Conservation (phyloP, 169 alveolate genomes). For the Sarcocystis neurona region DNA sequence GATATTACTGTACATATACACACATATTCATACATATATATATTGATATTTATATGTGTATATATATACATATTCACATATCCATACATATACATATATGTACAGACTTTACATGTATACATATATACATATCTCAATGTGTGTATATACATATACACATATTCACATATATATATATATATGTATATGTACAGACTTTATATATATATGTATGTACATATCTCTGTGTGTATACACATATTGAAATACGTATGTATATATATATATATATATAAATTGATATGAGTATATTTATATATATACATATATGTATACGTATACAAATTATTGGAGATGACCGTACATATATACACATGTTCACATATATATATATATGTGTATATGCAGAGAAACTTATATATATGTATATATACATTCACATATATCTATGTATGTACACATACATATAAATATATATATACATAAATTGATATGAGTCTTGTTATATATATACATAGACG, state of each 20-base stretch:
- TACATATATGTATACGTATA: neutral
- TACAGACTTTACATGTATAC: neutral
- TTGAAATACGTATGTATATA: slow-evolving; percentile 50
- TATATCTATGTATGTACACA: too few species aligned
- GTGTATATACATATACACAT: slow-evolving; percentile 43
- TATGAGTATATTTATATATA: neutral
- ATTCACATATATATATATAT: neutral
- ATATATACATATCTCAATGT: neutral
- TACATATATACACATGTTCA: too few species aligned
- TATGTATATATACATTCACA: too few species aligned
- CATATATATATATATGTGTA: neutral
- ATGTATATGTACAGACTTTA: neutral
- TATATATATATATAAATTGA: neutral
- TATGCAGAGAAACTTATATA: too few species aligned
- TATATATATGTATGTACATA: neutral
- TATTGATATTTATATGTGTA: neutral
- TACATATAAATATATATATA: too few species aligned
- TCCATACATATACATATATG: neutral
- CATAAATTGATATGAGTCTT: too few species aligned
- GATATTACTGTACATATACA: neutral
- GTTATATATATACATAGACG: too few species aligned
- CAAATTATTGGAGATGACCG: too few species aligned
- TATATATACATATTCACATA: neutral
- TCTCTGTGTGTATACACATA: neutral
- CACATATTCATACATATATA: neutral